Evolutionary conservation across 768 basidiomycete genomes (phyloP).

Genomic region (Xerocomellus amylosporus): DNA sequence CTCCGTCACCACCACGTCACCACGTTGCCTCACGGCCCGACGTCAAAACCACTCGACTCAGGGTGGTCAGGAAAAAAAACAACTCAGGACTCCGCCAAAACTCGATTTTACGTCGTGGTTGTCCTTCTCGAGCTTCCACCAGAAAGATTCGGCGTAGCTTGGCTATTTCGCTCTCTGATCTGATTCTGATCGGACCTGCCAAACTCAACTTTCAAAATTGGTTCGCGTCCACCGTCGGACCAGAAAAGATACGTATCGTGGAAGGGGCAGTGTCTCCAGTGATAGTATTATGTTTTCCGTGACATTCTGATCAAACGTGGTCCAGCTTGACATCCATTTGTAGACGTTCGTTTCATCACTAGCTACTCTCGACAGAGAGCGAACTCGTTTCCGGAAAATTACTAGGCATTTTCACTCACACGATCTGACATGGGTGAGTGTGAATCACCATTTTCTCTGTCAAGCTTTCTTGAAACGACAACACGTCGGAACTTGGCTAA

Average conservation of each 20-base stretch:
- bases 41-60: not conserved
- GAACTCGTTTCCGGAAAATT: not conserved
- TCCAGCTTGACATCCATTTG: not conserved
- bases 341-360: not conserved
- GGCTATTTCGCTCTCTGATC: not conserved
- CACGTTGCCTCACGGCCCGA: not conserved
- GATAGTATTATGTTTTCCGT: not conserved
- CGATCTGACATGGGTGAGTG: not conserved
- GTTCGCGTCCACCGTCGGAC: not conserved
- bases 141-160: not conserved
- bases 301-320: not conserved
- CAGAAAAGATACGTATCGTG: not conserved
- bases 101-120: too few species aligned
- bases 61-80: not conserved
- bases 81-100: too few species aligned
- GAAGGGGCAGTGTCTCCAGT: not conserved
- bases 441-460: not conserved
- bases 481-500: not conserved
- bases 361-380: not conserved
- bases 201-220: conserved; percentile 1
- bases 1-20: conserved; percentile 11
- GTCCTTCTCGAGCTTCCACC: not conserved
- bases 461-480: not conserved
- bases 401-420: not conserved
- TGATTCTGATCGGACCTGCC: conserved; percentile 4